phyloP scores from a whole-genome alignment of 139 green algal species.

The Yamagishiella unicocca region DNA sequence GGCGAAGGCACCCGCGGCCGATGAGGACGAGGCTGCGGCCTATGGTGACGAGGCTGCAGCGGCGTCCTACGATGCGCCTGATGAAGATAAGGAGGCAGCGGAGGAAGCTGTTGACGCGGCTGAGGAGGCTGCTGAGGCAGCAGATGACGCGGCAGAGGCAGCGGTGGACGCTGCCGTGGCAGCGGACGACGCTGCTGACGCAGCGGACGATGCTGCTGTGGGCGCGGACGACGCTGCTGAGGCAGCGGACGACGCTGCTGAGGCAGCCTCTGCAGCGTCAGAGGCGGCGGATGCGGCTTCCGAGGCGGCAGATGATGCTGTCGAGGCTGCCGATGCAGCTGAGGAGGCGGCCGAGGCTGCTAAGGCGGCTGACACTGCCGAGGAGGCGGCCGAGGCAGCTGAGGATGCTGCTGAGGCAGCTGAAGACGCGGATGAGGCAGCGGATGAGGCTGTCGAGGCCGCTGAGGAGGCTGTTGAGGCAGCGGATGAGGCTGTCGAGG shows the following conservation, averaged over 20 bases:
- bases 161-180: not conserved
- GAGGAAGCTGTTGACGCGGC: not conserved
- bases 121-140: not conserved
- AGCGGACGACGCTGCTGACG: not conserved
- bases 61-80: not conserved
- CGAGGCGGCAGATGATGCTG: not conserved
- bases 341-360: not conserved
- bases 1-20: not conserved
- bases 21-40: not conserved
- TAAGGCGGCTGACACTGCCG: no score
- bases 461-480: not conserved
- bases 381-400: not conserved
- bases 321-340: not conserved
- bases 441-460: not conserved
- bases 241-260: not conserved
- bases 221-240: not conserved
- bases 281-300: not conserved
- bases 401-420: not conserved
- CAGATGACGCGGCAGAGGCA: not conserved
- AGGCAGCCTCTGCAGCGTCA: not conserved
- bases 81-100: not conserved
- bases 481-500: not conserved
- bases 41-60: not conserved
- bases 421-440: not conserved
- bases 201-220: not conserved